phyloP scores from a whole-genome alignment of 129 eudicot genomes.

The Solidago caesia region DNA sequence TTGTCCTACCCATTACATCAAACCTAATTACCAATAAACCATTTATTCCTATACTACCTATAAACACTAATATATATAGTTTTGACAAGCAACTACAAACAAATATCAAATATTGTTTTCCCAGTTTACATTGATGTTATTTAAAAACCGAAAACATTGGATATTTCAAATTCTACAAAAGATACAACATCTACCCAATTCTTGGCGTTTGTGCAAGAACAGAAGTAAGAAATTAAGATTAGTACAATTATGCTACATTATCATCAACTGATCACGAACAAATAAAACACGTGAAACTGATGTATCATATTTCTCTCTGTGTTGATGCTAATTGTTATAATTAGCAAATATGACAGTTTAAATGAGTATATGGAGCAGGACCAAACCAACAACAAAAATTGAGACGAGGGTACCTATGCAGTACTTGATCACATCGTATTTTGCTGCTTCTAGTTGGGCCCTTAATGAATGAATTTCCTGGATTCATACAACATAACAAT shows the following conservation, averaged over 20 bases:
- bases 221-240: conserved; percentile 13
- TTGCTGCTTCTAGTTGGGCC: conserved; percentile 92
- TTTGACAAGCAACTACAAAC: neutral
- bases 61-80: too few relatives aligned
- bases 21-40: too few relatives aligned
- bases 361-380: conserved; percentile 73
- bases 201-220: neutral
- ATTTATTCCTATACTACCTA: too few relatives aligned
- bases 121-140: neutral
- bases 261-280: conserved; percentile 24
- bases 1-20: too few relatives aligned
- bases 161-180: neutral
- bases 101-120: neutral
- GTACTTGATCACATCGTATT: conserved; percentile 89
- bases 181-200: too few relatives aligned
- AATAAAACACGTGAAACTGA: conserved; percentile 28
- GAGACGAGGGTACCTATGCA: conserved; percentile 97
- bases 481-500: too few relatives aligned
- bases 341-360: conserved; percentile 31
- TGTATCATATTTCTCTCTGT: conserved; percentile 26
- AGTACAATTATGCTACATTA: conserved; percentile 37
- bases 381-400: conserved; percentile 91
- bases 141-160: neutral
- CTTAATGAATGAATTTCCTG: conserved; percentile 89
- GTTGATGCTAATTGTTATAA: conserved; percentile 30